phyloP scores from a whole-genome alignment of 306 rosid species.

The Phaseolus lunatus region DNA sequence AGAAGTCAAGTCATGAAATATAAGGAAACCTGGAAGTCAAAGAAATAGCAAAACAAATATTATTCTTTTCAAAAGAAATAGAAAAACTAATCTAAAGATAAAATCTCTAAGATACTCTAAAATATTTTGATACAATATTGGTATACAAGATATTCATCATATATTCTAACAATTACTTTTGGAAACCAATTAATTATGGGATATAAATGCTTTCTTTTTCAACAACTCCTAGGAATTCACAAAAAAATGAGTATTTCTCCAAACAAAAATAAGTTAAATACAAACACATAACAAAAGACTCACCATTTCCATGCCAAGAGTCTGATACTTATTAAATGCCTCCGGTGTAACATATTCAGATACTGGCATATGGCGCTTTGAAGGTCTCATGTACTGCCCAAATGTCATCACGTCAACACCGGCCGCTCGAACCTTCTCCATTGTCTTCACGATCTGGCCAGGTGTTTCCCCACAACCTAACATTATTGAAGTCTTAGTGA shows the following conservation, averaged over 20 bases:
- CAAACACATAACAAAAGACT: constrained; percentile 29
- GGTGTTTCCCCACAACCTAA: constrained; percentile 99
- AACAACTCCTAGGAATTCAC: neutral
- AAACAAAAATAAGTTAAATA: neutral
- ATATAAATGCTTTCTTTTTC: neutral
- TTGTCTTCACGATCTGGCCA: constrained; percentile 89
- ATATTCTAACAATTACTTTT: neutral
- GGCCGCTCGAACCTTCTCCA: constrained; percentile 99
- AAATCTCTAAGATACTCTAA: neutral
- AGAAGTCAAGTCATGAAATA: constrained; percentile 1
- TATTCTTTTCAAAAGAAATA: neutral
- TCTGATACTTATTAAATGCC: constrained; percentile 85
- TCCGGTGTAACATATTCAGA: constrained; percentile 93
- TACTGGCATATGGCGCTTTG: constrained; percentile 99
- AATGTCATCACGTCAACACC: constrained; percentile 99
- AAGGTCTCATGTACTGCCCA: constrained; percentile 99
- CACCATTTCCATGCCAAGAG: constrained; percentile 97
- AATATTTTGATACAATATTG: neutral
- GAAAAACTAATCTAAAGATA: neutral
- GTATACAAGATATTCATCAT: neutral
- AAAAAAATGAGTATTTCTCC: too few species aligned
- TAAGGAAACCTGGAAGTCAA: neutral
- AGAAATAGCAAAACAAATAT: neutral
- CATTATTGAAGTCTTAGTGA: constrained; percentile 96
- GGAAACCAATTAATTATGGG: neutral